Percentiles rank a stretch among this genome's conserved stretches.
Conservation (phyloP, 192 early-diverging fungal genomes). For the Glomus cerebriforme region DNA sequence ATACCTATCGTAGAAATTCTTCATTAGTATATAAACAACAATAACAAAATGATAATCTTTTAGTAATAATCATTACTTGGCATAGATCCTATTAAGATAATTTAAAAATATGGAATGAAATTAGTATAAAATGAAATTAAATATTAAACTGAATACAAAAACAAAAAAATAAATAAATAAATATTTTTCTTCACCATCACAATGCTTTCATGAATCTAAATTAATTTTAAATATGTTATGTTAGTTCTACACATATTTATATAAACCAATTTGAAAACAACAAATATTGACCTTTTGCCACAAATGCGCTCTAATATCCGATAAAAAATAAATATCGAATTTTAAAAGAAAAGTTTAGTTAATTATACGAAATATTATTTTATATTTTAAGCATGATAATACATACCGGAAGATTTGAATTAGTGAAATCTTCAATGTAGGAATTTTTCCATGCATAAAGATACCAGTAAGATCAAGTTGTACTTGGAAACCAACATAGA, state of each 20-base stretch:
- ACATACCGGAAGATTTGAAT: constrained; percentile 98
- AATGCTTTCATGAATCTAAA: constrained; percentile 37
- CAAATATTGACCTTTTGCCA: constrained; percentile 20
- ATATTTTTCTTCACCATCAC: neutral
- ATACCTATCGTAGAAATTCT: constrained; percentile 72
- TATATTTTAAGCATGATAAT: constrained; percentile 99
- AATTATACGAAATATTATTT: constrained; percentile 43
- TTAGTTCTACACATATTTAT: neutral
- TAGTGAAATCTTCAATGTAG: constrained; percentile 97
- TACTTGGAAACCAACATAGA: constrained; percentile 99
- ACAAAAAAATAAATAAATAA: too few relatives aligned
- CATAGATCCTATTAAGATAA: neutral
- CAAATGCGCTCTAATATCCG: constrained; percentile 28
- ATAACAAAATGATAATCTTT: neutral
- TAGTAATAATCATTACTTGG: neutral
- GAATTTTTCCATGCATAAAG: constrained; percentile 99
- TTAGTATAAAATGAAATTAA: too few relatives aligned
- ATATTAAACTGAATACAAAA: too few relatives aligned
- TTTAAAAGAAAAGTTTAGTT: neutral
- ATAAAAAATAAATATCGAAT: neutral
- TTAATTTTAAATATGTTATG: neutral
- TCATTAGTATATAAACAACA: neutral
- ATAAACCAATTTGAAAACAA: constrained; percentile 13
- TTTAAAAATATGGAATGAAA: too few relatives aligned
- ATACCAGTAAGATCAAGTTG: constrained; percentile 99